Percentiles rank a stretch among this genome's conserved stretches.
Conservation (phyloP, 495 filamentous ascomycete genomes). For the Pseudevernia furfuracea region DNA sequence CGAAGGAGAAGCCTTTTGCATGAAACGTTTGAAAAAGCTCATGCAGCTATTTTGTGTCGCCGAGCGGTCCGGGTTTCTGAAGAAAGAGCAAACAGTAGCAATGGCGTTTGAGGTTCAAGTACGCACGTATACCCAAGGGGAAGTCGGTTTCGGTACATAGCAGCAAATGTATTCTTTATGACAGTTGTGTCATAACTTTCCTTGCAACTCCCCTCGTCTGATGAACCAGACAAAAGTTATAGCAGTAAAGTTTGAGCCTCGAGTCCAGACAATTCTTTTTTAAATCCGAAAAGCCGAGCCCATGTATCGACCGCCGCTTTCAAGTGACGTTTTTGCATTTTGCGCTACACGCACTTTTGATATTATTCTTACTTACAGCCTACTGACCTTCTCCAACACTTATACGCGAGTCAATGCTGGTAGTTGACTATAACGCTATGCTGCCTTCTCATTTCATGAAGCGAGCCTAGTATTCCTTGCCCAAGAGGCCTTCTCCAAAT, state of each 20-base stretch:
- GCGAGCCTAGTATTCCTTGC: not conserved
- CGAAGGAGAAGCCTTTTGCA: slow-evolving; percentile 4
- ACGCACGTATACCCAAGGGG: not conserved
- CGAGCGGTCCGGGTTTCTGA: not conserved
- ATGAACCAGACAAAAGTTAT: too few species aligned
- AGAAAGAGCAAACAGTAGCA: not conserved
- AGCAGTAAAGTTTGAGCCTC: too few species aligned
- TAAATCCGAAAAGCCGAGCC: not conserved
- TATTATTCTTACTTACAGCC: not conserved
- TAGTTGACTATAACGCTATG: not conserved
- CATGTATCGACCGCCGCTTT: slow-evolving; percentile 1
- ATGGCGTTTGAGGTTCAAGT: not conserved
- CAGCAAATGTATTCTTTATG: not conserved
- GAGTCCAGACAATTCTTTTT: not conserved
- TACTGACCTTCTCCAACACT: not conserved
- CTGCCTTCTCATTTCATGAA: not conserved
- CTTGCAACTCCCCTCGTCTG: too few species aligned
- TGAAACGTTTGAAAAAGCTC: not conserved
- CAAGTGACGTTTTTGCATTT: slow-evolving; percentile 6
- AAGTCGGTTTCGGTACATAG: not conserved
- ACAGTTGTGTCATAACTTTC: not conserved
- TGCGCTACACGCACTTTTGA: too few species aligned
- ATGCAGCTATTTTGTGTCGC: not conserved
- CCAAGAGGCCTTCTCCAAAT: slow-evolving; percentile 13
- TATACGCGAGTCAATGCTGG: slow-evolving; percentile 1